Percentiles rank a stretch among this genome's conserved stretches.
phyloP scores from a whole-genome alignment of 352 stramenopile species.

The Globisporangium polare region DNA sequence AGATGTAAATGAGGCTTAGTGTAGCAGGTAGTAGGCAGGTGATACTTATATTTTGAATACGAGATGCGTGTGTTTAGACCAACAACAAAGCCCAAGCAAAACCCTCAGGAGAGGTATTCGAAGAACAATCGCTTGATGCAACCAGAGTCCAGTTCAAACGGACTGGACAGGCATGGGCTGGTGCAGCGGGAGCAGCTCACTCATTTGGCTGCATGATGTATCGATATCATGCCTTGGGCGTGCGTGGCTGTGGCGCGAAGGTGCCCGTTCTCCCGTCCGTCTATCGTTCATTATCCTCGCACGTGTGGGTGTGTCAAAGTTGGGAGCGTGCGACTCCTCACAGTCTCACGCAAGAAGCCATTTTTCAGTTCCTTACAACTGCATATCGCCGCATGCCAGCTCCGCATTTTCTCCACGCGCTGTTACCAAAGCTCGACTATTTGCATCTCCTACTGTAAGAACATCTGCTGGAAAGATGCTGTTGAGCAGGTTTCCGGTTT shows the following conservation, averaged over 20 bases:
- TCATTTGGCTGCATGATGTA: not conserved
- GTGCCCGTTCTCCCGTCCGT: not conserved
- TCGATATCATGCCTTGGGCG: not conserved
- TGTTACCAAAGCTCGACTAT: not conserved
- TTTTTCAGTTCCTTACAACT: not conserved
- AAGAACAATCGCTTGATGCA: too few species aligned
- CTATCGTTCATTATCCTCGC: not conserved
- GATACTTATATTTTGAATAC: not conserved
- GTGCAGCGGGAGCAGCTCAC: not conserved
- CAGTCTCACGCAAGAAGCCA: not conserved
- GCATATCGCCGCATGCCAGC: not conserved
- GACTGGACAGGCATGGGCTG: too few species aligned
- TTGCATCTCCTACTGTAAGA: not conserved
- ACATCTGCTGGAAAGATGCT: not conserved
- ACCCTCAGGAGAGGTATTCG: too few species aligned
- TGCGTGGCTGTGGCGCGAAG: not conserved
- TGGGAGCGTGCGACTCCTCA: not conserved
- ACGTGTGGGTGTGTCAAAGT: not conserved
- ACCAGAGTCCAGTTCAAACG: too few species aligned
- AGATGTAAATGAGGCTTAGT: constrained; percentile 35
- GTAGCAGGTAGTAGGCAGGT: not conserved
- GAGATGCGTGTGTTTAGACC: not conserved
- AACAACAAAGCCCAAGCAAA: not conserved
- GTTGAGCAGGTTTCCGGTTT: not conserved
- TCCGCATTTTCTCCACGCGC: too few species aligned